Evolutionary conservation across 2,329 filamentous ascomycete species (phyloP).

Genomic region (Teratosphaeria viscida): DNA sequence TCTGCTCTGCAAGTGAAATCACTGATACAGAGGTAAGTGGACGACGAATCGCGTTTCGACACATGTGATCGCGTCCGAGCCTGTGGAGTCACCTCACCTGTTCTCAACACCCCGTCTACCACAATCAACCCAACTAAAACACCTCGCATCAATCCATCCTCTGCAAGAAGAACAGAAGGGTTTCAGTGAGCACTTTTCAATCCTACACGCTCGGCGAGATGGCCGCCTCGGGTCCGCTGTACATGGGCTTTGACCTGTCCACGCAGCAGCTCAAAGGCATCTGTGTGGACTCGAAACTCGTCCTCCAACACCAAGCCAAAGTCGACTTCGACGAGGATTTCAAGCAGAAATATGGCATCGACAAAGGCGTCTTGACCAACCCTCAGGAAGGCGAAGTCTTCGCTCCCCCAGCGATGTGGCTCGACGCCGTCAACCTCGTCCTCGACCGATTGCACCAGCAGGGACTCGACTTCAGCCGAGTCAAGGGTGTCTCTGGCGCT

Average conservation of each 20-base stretch:
- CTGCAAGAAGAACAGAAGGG: background rate
- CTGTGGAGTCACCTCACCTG: background rate
- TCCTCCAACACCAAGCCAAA: conserved; percentile 72
- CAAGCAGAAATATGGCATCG: conserved; percentile 48
- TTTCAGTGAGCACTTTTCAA: background rate
- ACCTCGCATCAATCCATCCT: background rate
- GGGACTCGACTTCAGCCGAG: conserved; percentile 60
- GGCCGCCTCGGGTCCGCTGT: conserved; percentile 1
- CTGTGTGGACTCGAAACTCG: conserved; percentile 71
- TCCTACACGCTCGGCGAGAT: background rate
- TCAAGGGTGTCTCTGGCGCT: conserved; percentile 78
- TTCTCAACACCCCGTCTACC: background rate
- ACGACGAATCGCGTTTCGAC: background rate
- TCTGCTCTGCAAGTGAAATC: background rate
- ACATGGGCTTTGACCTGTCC: conserved; percentile 75
- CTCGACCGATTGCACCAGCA: conserved; percentile 59
- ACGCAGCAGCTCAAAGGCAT: conserved; percentile 95
- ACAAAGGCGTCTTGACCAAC: conserved; percentile 80
- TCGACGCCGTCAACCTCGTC: conserved; percentile 84
- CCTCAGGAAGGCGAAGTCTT: conserved; percentile 78
- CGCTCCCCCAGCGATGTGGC: conserved; percentile 86
- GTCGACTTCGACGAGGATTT: conserved; percentile 94
- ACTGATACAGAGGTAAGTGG: background rate
- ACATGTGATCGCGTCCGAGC: background rate
- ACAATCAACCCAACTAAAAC: background rate